Percentiles rank a stretch among this genome's conserved stretches.
Evolutionary conservation across 2,329 filamentous ascomycete species (phyloP).

Genomic region (Acrocalymma vagum): DNA sequence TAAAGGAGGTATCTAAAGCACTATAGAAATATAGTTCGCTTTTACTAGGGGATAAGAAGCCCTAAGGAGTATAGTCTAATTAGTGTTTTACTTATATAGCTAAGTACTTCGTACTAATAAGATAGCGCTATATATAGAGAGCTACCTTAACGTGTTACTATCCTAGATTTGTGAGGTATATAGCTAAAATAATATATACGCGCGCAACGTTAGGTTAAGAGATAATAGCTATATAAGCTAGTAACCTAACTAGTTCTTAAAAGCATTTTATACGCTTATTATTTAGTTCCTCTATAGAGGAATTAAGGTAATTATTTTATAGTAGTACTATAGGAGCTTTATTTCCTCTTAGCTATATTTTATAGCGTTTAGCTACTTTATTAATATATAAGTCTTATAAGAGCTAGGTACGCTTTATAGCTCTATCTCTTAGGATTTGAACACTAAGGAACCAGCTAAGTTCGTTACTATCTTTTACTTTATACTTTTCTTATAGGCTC

Average conservation of each 20-base stretch:
- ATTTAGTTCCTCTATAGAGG: slow-evolving; percentile 1
- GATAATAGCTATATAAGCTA: slow-evolving; percentile 13
- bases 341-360: slow-evolving; percentile 4
- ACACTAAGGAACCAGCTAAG: slow-evolving; percentile 5
- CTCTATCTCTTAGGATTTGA: slow-evolving; percentile 5
- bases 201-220: slow-evolving; percentile 17
- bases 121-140: slow-evolving; percentile 2
- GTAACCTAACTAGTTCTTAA: slow-evolving; percentile 16
- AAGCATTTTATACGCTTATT: slow-evolving; percentile 15
- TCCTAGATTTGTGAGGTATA: slow-evolving; percentile 21
- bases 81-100: slow-evolving; percentile 2
- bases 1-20: slow-evolving; percentile 21
- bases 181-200: slow-evolving; percentile 8
- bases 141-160: slow-evolving; percentile 9
- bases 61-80: not conserved
- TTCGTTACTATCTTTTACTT: too few species aligned
- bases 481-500: too few species aligned
- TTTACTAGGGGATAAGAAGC: not conserved
- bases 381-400: slow-evolving; percentile 20
- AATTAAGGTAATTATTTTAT: slow-evolving; percentile 4
- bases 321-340: slow-evolving; percentile 1
- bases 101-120: slow-evolving; percentile 7
- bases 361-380: slow-evolving; percentile 16
- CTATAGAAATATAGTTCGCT: slow-evolving; percentile 13
- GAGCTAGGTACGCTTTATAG: slow-evolving; percentile 11